Evolutionary conservation across 352 stramenopile species (phyloP), one percentile per base, ranked within the genome.

Genomic region (Globisporangium uncinulatum): DNA sequence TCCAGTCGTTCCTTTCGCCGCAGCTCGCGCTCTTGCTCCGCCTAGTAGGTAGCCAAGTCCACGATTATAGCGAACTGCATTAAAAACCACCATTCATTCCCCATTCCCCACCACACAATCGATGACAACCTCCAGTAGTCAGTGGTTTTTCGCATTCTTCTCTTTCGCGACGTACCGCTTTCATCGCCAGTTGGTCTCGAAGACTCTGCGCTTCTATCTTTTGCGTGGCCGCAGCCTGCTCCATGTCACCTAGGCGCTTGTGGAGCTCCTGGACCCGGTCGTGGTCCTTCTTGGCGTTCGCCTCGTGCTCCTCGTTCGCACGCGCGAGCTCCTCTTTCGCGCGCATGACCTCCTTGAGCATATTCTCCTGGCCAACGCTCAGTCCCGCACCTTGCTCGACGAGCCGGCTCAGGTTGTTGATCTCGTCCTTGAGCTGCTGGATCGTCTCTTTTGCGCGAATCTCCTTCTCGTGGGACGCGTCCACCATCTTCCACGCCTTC

Each of bases 351-450:
- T 98, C 81, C 53, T 92, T 93, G 36, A 96, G 69, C 79, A 95
- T 91, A 57, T 90, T 98, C 55, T 99, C 95, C 69, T 98, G 92
- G 3, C 86, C 86, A 54, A 95, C 83, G 53, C 73, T 96, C 42
- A 97, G 64, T 24, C 90, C 94, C 6, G 92, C 89, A 43, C 89
- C 92, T 77, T 98, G 96, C 61, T 98, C 92, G 2, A 98, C 89
- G 37, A 98, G 85, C n/a, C 95, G 80, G 59, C 87, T 97, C 44
- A 98, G 79, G 69, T 98, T 97, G 19, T 91, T 78, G 56, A 98
- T 96, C 69, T 99, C 95, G 29, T 98, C 89, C 70, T 98, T 98
- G 57, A 98, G 87, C 63, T 97, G 89, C 57, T 86, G 77, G 61
- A 98, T 98, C 1, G 88, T 97, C 41, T 97, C 91, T 66, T 98